Evolutionary conservation across 345 rosid genomes (phyloP).

Genomic region (Abelmoschus esculentus): DNA sequence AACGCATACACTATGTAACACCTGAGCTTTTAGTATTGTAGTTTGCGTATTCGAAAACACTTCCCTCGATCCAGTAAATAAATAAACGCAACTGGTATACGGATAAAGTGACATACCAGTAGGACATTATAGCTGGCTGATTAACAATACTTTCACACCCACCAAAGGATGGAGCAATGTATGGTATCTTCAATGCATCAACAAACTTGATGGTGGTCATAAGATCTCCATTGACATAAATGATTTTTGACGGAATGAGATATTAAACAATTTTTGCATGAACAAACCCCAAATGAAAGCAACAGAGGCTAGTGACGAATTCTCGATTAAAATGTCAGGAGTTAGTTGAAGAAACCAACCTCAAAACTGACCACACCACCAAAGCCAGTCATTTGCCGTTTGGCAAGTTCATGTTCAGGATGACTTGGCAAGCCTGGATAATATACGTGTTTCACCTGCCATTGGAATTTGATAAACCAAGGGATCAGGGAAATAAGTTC

Average conservation of each 20-base stretch:
- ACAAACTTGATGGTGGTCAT: no score
- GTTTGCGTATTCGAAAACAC: neutral
- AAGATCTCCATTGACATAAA: slow-evolving; percentile 83
- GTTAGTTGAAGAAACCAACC: slow-evolving; percentile 32
- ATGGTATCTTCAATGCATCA: no score
- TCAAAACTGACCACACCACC: slow-evolving; percentile 99
- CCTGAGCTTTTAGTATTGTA: neutral
- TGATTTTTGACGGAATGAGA: neutral
- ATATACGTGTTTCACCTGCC: slow-evolving; percentile 77
- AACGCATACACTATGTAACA: neutral
- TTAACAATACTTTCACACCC: slow-evolving; percentile 97
- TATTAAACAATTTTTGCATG: neutral
- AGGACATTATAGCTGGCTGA: slow-evolving; percentile 98
- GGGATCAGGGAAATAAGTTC: neutral
- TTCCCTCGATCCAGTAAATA: neutral
- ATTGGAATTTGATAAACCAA: slow-evolving; percentile 9
- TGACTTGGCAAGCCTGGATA: slow-evolving; percentile 94
- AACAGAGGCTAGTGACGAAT: neutral
- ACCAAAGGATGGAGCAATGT: slow-evolving; percentile 97
- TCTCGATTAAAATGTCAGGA: neutral
- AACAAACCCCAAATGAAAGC: neutral
- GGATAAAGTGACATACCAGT: slow-evolving; percentile 49
- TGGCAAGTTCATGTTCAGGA: slow-evolving; percentile 86
- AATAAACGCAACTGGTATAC: neutral
- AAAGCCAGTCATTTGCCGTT: slow-evolving; percentile 92